Conservation (phyloP, 2,329 filamentous ascomycete species). For the Neurospora crassa region DNA sequence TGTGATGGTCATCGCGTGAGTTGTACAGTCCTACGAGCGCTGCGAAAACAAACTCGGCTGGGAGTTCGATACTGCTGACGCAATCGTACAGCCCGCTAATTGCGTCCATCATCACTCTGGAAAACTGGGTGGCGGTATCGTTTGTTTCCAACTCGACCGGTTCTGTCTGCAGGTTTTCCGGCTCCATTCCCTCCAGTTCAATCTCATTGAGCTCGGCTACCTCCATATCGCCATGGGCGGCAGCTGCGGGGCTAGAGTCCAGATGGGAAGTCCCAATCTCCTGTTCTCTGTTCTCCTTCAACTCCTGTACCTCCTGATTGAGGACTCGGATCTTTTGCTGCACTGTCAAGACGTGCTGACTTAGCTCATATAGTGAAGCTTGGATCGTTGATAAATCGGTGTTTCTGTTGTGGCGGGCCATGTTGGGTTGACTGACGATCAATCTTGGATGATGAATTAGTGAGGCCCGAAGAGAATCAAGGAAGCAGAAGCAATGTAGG, state of each 20-base stretch:
- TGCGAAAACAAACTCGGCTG: background rate
- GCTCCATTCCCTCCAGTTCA: background rate
- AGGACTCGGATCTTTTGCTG: background rate
- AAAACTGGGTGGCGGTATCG: background rate
- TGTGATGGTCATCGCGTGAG: too few relatives aligned
- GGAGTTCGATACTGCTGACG: background rate
- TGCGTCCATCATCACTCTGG: background rate
- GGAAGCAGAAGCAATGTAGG: background rate
- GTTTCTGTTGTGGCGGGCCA: too few relatives aligned
- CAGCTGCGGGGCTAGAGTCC: background rate
- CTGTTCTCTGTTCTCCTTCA: background rate
- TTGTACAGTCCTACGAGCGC: background rate
- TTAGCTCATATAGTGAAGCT: too few relatives aligned
- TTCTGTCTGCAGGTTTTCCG: background rate
- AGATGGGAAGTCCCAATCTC: background rate
- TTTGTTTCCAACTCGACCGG: background rate
- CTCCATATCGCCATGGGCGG: background rate
- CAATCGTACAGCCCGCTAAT: background rate
- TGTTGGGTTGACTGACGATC: too few relatives aligned
- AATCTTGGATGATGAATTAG: background rate
- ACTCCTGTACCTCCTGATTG: background rate
- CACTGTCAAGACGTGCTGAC: too few relatives aligned
- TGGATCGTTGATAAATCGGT: too few relatives aligned
- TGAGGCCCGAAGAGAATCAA: background rate
- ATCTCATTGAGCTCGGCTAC: background rate